Conservation (phyloP, 306 rosid species). For the Heteromeles arbutifolia region DNA sequence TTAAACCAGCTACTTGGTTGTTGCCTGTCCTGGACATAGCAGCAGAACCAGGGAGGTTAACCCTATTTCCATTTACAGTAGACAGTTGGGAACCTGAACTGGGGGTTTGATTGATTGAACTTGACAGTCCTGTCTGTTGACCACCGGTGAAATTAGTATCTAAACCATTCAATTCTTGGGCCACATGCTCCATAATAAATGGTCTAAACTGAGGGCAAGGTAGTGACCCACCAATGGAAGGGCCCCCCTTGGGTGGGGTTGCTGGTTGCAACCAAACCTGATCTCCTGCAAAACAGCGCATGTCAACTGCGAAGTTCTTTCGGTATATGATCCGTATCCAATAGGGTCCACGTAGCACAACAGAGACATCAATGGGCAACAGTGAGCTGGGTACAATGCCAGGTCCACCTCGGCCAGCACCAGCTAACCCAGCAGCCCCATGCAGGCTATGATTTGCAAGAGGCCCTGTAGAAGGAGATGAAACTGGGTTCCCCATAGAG, state of each 20-base stretch:
- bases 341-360: slow-evolving; percentile 94
- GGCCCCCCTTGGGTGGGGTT: slow-evolving; percentile 91
- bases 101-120: slow-evolving; percentile 56
- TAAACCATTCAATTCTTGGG: slow-evolving; percentile 89
- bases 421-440: slow-evolving; percentile 68
- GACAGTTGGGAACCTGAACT: slow-evolving; percentile 54
- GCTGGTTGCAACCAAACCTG: slow-evolving; percentile 99
- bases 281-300: slow-evolving; percentile 99
- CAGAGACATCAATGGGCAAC: slow-evolving; percentile 97
- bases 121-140: slow-evolving; percentile 66
- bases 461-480: slow-evolving; percentile 43
- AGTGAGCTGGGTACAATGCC: slow-evolving; percentile 98
- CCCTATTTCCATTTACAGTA: slow-evolving; percentile 73
- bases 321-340: slow-evolving; percentile 96
- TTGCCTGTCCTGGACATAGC: slow-evolving; percentile 68
- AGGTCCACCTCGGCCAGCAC: slow-evolving; percentile 93
- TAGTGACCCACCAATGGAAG: slow-evolving; percentile 80
- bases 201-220: slow-evolving; percentile 99
- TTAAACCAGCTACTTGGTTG: slow-evolving; percentile 66
- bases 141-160: slow-evolving; percentile 72
- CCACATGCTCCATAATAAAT: slow-evolving; percentile 98
- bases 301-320: slow-evolving; percentile 92
- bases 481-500: slow-evolving; percentile 40
- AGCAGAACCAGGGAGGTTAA: slow-evolving; percentile 62
- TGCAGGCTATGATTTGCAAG: slow-evolving; percentile 63